These are phyloP conservation scores for Apophysomyces elegans DNA, from an alignment of 371 early-diverging fungal species.

Conservation along the genomic window DNA sequence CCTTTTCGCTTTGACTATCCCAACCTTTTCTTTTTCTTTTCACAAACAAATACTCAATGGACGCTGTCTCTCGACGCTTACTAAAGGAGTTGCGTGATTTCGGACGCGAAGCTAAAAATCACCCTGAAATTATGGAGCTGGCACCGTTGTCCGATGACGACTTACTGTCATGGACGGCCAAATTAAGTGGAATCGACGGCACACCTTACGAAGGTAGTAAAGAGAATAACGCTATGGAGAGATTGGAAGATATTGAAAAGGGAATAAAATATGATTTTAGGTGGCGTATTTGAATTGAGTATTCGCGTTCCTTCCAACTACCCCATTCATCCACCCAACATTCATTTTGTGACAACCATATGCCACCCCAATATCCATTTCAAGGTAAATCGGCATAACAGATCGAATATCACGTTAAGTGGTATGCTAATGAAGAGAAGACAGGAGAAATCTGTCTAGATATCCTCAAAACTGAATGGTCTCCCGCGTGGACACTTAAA, in stretches of 20 bases:
- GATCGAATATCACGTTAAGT: not conserved
- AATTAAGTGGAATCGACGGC: slow-evolving; percentile 78
- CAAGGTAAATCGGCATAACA: slow-evolving; percentile 48
- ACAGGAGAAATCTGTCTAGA: slow-evolving; percentile 88
- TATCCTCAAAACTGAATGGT: slow-evolving; percentile 83
- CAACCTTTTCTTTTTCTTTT: not conserved
- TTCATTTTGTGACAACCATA: slow-evolving; percentile 76
- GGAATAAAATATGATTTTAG: slow-evolving; percentile 26
- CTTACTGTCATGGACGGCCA: slow-evolving; percentile 87
- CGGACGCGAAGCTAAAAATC: slow-evolving; percentile 52
- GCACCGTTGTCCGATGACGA: slow-evolving; percentile 77
- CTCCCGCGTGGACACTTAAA: slow-evolving; percentile 82
- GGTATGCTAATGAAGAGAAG: slow-evolving; percentile 24
- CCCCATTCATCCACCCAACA: slow-evolving; percentile 76
- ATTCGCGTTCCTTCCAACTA: slow-evolving; percentile 67
- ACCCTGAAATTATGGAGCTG: slow-evolving; percentile 64
- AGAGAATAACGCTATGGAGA: too few species aligned
- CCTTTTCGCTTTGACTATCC: not conserved
- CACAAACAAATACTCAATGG: slow-evolving; percentile 26
- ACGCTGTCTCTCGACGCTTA: slow-evolving; percentile 63
- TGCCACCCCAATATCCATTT: slow-evolving; percentile 86
- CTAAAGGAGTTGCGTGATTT: slow-evolving; percentile 67
- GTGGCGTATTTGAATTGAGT: slow-evolving; percentile 62
- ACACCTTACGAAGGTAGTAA: slow-evolving; percentile 81
- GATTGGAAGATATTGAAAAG: not conserved